Conservation (phyloP, 2,329 filamentous ascomycete species). For the Cladorrhinum sp. region DNA sequence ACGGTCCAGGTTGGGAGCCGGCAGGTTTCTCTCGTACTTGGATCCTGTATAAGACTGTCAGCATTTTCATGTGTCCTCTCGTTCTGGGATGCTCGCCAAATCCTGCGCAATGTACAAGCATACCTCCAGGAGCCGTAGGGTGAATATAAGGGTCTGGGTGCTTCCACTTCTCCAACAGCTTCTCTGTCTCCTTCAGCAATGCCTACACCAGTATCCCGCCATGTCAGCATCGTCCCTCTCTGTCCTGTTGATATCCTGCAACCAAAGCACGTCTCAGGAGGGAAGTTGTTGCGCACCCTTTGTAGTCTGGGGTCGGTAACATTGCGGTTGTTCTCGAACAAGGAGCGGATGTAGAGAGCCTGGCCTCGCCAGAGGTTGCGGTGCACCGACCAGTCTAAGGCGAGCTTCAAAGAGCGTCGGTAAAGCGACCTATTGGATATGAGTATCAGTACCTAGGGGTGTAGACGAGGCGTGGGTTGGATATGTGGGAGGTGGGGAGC, state of each 20-base stretch:
- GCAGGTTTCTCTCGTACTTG: slow-evolving; percentile 93
- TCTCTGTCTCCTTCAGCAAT: slow-evolving; percentile 83
- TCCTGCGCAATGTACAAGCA: slow-evolving; percentile 31
- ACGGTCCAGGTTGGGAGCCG: slow-evolving; percentile 77
- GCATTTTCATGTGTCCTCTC: slow-evolving; percentile 5
- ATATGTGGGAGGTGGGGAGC: neutral
- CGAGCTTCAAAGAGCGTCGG: slow-evolving; percentile 85
- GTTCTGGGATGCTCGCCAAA: neutral
- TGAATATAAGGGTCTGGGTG: slow-evolving; percentile 90
- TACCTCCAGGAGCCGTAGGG: slow-evolving; percentile 92
- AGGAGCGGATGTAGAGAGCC: slow-evolving; percentile 88
- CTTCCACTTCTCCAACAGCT: slow-evolving; percentile 88
- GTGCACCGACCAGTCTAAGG: slow-evolving; percentile 93
- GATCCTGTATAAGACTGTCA: slow-evolving; percentile 58
- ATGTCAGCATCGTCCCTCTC: slow-evolving; percentile 17
- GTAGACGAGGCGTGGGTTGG: too few relatives aligned
- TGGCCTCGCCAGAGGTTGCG: slow-evolving; percentile 92
- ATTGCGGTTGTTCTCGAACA: slow-evolving; percentile 91
- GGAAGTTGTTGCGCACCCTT: slow-evolving; percentile 55
- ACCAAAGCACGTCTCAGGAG: neutral
- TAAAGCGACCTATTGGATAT: slow-evolving; percentile 66
- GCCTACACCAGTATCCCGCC: slow-evolving; percentile 50
- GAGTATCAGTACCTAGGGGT: slow-evolving; percentile 22
- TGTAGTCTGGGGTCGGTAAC: slow-evolving; percentile 82
- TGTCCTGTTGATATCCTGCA: neutral